These are phyloP conservation scores for Tuber borchii DNA, from an alignment of 495 filamentous ascomycete species.

Conservation along the genomic window DNA sequence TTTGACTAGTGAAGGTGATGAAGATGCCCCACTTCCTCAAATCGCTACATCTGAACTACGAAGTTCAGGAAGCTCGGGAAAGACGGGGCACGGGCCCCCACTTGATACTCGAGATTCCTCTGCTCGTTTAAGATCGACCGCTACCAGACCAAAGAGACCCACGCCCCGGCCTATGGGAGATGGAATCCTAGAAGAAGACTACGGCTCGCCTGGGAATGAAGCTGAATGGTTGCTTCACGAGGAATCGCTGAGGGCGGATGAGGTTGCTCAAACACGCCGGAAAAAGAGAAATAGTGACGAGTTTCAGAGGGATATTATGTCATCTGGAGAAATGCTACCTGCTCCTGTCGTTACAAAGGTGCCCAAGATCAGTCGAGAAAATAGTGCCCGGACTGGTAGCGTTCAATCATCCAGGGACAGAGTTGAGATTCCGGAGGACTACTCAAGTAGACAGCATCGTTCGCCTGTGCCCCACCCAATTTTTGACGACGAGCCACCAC, in stretches of 20 bases:
- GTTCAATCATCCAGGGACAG: not conserved
- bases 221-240: not conserved
- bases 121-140: not conserved
- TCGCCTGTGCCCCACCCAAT: not conserved
- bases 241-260: not conserved
- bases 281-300: not conserved
- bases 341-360: not conserved
- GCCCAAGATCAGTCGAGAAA: not conserved
- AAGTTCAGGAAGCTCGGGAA: not conserved
- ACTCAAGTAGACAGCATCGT: not conserved
- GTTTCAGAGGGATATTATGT: not conserved
- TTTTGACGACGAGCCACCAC: slow-evolving; percentile 13
- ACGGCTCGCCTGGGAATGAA: slow-evolving; percentile 1
- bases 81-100: slow-evolving; percentile 5
- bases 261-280: not conserved
- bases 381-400: not conserved
- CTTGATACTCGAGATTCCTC: not conserved
- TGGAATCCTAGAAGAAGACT: not conserved
- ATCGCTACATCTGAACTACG: not conserved
- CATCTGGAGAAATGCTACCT: not conserved
- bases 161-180: not conserved
- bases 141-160: not conserved
- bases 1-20: slow-evolving; percentile 32
- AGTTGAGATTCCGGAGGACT: not conserved
- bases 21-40: not conserved